Evolutionary conservation across 164 flowering plant genomes (phyloP).

Genomic region (Annona squamosa): DNA sequence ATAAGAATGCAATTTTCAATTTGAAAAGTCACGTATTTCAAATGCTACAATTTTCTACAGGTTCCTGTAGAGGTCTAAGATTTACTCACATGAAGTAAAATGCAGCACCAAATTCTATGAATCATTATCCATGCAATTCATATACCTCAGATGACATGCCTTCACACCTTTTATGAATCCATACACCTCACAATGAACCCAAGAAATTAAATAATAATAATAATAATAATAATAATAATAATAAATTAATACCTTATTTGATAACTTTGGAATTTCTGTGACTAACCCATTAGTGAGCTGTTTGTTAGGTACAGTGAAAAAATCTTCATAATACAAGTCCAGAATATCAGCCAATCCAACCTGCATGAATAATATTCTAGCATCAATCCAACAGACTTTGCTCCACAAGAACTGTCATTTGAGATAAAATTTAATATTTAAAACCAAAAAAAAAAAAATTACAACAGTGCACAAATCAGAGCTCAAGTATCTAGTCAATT

Average conservation of each 20-base stretch:
- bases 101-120: too few species aligned
- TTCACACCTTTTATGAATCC: not conserved
- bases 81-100: too few species aligned
- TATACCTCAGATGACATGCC: not conserved
- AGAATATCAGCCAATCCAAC: constrained; percentile 64
- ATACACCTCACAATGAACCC: not conserved
- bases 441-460: not conserved
- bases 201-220: not conserved
- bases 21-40: not conserved
- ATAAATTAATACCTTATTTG: constrained; percentile 51
- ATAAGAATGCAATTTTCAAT: constrained; percentile 3
- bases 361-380: constrained; percentile 35
- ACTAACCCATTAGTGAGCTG: constrained; percentile 31
- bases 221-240: not conserved
- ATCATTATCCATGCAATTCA: not conserved
- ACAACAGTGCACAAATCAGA: not conserved
- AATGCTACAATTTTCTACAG: not conserved
- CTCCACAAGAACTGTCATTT: not conserved
- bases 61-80: too few species aligned
- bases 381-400: not conserved
- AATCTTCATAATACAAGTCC: constrained; percentile 86
- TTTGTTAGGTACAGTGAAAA: constrained; percentile 57
- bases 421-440: not conserved
- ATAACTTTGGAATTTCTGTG: constrained; percentile 30
- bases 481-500: not conserved